phyloP scores from a whole-genome alignment of 2,329 filamentous ascomycete genomes.

The Catunica adiposa region DNA sequence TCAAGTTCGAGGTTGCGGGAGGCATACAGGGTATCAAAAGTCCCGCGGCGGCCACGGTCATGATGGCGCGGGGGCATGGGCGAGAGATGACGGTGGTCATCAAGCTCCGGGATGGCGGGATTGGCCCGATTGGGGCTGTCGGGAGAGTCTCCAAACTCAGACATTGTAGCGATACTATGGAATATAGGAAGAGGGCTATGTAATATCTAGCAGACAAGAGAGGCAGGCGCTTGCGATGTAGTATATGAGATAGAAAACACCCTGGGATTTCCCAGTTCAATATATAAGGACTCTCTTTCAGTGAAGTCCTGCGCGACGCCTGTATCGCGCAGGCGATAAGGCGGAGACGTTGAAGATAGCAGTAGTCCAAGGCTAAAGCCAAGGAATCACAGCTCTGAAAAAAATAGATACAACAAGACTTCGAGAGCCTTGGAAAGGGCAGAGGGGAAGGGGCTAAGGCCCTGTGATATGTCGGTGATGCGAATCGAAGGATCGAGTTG shows the following conservation, averaged over 20 bases:
- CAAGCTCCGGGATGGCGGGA: conserved; percentile 62
- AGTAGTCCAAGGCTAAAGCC: conserved; percentile 1
- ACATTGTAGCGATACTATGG: conserved; percentile 33
- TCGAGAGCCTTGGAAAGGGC: conserved; percentile 2
- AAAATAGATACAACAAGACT: not conserved
- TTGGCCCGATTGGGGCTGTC: conserved; percentile 40
- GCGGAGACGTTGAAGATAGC: not conserved
- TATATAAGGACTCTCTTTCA: not conserved
- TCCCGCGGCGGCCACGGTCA: conserved; percentile 46
- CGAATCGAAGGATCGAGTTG: not conserved
- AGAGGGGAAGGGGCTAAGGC: not conserved
- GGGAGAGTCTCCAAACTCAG: conserved; percentile 43
- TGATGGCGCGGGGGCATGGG: conserved; percentile 43
- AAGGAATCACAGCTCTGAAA: not conserved
- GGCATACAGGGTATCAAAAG: conserved; percentile 53
- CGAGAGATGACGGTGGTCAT: conserved; percentile 66
- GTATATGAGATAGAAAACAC: not conserved
- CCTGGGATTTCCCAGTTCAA: not conserved
- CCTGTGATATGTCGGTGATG: not conserved
- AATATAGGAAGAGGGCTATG: not conserved
- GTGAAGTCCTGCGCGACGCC: not conserved
- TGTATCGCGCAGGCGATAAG: not conserved
- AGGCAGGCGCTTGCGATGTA: too few species aligned
- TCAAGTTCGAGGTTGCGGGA: conserved; percentile 24
- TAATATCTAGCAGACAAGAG: not conserved